Conservation (phyloP, 306 rosid genomes). For the Albizia julibrissin region DNA sequence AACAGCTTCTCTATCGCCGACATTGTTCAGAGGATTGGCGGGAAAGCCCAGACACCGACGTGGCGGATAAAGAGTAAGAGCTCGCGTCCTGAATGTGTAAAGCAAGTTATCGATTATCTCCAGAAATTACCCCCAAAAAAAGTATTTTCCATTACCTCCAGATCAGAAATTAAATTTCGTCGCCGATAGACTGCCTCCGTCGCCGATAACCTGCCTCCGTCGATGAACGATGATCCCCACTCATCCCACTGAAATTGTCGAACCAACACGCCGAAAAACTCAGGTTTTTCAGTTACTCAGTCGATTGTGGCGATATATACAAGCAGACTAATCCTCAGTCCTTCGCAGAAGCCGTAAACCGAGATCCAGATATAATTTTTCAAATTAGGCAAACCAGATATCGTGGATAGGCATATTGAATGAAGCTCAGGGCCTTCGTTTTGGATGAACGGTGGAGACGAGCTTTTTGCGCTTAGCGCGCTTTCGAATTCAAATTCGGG, state of each 20-base stretch:
- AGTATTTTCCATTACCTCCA: neutral
- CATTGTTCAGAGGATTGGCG: constrained; percentile 36
- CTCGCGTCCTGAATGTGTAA: neutral
- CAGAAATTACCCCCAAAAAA: neutral
- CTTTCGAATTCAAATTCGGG: constrained; percentile 40
- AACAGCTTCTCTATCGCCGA: constrained; percentile 71
- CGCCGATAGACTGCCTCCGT: neutral
- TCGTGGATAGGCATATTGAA: neutral
- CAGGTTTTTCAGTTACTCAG: neutral
- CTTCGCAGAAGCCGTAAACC: neutral
- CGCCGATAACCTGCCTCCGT: neutral
- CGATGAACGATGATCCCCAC: neutral
- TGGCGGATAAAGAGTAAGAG: neutral
- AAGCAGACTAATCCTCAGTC: neutral
- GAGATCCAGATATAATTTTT: neutral
- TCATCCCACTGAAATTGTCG: neutral
- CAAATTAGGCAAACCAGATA: neutral
- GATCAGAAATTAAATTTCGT: neutral
- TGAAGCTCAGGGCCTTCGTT: neutral
- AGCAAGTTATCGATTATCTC: neutral
- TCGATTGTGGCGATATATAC: neutral
- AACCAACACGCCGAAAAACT: neutral
- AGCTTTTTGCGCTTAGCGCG: constrained; percentile 39
- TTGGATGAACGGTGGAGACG: constrained; percentile 23
- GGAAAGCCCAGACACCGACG: neutral